Evolutionary conservation across 768 basidiomycete genomes (phyloP).

Genomic region (Rickenella mellea): DNA sequence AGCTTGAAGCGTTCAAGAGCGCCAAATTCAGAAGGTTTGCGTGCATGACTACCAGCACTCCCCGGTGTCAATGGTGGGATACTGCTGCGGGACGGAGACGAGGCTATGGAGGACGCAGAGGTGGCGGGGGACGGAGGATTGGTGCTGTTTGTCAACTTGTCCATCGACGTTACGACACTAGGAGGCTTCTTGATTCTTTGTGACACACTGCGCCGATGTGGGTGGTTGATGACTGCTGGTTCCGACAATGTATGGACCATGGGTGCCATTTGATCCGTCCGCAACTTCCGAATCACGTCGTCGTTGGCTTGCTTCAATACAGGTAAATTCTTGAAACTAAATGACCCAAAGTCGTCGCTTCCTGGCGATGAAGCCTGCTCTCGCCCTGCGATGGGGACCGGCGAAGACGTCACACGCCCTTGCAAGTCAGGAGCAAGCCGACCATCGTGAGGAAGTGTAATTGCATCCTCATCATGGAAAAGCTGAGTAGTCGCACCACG

Average conservation of each 20-base stretch:
- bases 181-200: slow-evolving; percentile 75
- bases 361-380: slow-evolving; percentile 42
- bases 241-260: slow-evolving; percentile 67
- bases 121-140: slow-evolving; percentile 88
- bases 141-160: slow-evolving; percentile 51
- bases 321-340: slow-evolving; percentile 96
- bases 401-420: slow-evolving; percentile 11
- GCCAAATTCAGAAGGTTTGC: slow-evolving; percentile 86
- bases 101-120: slow-evolving; percentile 84
- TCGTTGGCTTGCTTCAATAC: slow-evolving; percentile 97
- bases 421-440: slow-evolving; percentile 11
- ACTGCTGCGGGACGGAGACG: slow-evolving; percentile 75
- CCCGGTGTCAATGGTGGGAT: slow-evolving; percentile 66
- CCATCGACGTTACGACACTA: slow-evolving; percentile 62
- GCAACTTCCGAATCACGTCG: slow-evolving; percentile 92
- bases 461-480: slow-evolving; percentile 82
- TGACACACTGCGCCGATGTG: slow-evolving; percentile 75
- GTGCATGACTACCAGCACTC: slow-evolving; percentile 47
- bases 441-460: slow-evolving; percentile 30
- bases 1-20: slow-evolving; percentile 85
- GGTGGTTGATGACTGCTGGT: slow-evolving; percentile 38
- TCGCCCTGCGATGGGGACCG: slow-evolving; percentile 29
- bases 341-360: slow-evolving; percentile 91
- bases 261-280: slow-evolving; percentile 81
- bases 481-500: slow-evolving; percentile 85